Base-by-base conservation (phyloP, 257 asterid species). In the Fraxinus pennsylvanica region DNA sequence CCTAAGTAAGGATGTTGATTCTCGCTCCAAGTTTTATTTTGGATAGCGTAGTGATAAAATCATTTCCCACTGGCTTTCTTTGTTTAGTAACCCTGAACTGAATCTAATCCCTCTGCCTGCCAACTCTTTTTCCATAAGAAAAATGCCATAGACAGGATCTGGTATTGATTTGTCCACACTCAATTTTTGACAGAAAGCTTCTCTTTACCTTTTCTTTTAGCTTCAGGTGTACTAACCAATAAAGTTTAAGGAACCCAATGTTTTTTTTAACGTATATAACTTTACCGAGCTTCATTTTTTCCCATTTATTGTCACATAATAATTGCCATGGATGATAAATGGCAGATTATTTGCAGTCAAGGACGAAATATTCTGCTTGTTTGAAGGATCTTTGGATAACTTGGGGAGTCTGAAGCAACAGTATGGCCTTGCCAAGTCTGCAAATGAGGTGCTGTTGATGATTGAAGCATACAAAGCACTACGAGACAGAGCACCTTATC, bases 401-500 rank as follows among this genome's bases (percentile, higher is more conserved):
- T 74, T 96, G 76, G 99, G 99, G 27, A 96, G 98, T 86, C 82
- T 96, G 76, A 96, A 91, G 82, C 97, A 96, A 74, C 96, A 91
- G 52, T 93, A 96, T 74, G 98, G 99, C 38, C 93, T 96, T 1
- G 91, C 91, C 1, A 96, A 96, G 85, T 90, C 97, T 12, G 96
- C 97, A 57, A 89, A 96, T 72, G 99, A 96, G 88, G 99, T 91
- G 76, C 87, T 96, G 79, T 82, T 96, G 87, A 88, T 96, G 74
- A 93, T 96, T 15, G 99, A 96, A 71, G 99, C 99, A 6, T 96
- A 96, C 87, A 96, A 92, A 84, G 88, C 99, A 0, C 96, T 96
- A 70, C 97, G 98, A 35, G 99, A 96, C 81, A 81, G 99, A 76
- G 99, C 99, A 47, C 99, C 99, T 78, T 96, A 96, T 81, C 99